Evolutionary conservation across 2,329 filamentous ascomycete species (phyloP).

Genomic region (Xylariaceae sp.): DNA sequence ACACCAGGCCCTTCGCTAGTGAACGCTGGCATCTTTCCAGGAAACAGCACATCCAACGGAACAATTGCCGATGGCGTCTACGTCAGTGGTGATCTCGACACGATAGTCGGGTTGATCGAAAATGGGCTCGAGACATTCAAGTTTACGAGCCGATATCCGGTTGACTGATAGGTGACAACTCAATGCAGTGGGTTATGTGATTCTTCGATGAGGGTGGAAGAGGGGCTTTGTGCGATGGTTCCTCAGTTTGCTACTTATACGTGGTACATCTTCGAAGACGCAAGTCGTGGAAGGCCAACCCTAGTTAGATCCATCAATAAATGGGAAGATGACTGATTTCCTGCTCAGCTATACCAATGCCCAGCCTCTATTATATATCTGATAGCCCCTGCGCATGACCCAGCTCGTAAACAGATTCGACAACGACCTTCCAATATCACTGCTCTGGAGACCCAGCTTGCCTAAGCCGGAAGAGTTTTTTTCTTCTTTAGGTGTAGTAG

Average conservation of each 20-base stretch:
- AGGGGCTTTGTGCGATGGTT: background rate
- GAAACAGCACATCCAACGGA: too few relatives aligned
- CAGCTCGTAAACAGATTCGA: too few relatives aligned
- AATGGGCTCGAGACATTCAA: slow-evolving; percentile 61
- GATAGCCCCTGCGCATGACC: too few relatives aligned
- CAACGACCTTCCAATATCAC: too few relatives aligned
- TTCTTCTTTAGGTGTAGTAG: background rate
- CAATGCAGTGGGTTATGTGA: too few relatives aligned
- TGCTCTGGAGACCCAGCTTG: too few relatives aligned
- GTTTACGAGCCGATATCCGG: slow-evolving; percentile 60
- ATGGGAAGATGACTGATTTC: too few relatives aligned
- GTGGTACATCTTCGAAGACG: slow-evolving; percentile 4
- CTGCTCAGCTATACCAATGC: too few relatives aligned
- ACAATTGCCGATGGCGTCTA: slow-evolving; percentile 40
- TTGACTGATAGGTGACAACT: slow-evolving; percentile 41
- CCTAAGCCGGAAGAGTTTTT: background rate
- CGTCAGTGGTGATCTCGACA: slow-evolving; percentile 29
- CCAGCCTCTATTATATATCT: too few relatives aligned
- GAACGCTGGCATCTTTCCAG: slow-evolving; percentile 45
- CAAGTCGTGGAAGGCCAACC: slow-evolving; percentile 7
- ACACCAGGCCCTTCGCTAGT: slow-evolving; percentile 30
- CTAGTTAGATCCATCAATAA: too few relatives aligned
- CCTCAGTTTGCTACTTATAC: background rate
- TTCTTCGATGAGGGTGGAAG: background rate
- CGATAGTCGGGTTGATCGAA: slow-evolving; percentile 45